Base-by-base conservation (phyloP, 2,329 filamentous ascomycete species). In the Aspergillus sp. region DNA sequence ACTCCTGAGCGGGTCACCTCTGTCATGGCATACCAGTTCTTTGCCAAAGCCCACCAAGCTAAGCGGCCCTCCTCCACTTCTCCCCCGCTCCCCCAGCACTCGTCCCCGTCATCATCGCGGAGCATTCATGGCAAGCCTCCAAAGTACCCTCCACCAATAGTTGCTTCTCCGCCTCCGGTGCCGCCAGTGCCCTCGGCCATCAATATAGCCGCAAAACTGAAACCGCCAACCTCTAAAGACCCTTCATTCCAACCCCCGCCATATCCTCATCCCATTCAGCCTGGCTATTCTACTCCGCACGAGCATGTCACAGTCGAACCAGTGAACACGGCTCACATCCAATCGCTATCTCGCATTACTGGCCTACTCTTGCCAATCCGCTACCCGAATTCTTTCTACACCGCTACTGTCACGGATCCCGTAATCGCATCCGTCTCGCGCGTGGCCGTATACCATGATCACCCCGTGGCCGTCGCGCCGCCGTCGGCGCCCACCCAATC, bases 371-470 rank as follows among this genome's bases (percentile, higher is more conserved):
- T 88, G 1, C 86, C 85, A 6, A 83, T 88, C 56, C 79, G 82
- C 53, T 88, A 88, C 66, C 80, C 83, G 3, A 79, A 82, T 47
- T 79, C 77, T 17, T 88, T 87, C 77, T 88, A 85, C 75, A 80
- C 79, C 19, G 83, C 85, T 58, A 85, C 80, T 41, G 77, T 86
- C 68, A 78, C 80, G 2, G 83, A 87, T 56, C 75, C 79, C 2
- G 69, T 81, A 45, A 74, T 78, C 54, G 75, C 79, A 41, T 77
- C 80, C 57, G 70, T 88, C 54, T 85, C 85, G 8, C 78, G 85
- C n/a, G 78, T 86, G 44, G 85, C 84, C 3, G 66, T 85, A 47
- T 87, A 85, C 76, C 79, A 82, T 66, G 77, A 82, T 60, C 71
- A 77, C 56, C 74, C 76, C 17, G 65, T 74, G 5, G 65, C 67